Conservation (phyloP, 2,329 filamentous ascomycete genomes). For the Alternaria triticina region DNA sequence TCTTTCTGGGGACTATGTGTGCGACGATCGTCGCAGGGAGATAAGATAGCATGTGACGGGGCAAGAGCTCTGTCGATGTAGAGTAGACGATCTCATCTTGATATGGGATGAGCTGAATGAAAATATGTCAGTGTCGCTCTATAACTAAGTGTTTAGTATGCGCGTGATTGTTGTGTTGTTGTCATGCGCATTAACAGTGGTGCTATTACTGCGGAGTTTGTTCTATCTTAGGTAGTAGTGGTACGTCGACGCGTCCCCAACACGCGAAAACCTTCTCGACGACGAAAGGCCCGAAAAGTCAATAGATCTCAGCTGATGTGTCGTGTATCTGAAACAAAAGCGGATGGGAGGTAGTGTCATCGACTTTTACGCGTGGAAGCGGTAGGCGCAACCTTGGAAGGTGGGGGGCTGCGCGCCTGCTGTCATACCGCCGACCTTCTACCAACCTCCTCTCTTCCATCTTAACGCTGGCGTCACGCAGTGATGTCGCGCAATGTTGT, state of each 20-base stretch:
- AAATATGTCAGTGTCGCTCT: background rate
- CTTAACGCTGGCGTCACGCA: background rate
- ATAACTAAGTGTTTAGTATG: too few species aligned
- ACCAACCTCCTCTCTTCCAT: background rate
- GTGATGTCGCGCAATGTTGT: background rate
- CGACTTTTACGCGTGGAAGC: background rate
- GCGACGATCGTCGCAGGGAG: slow-evolving; percentile 1
- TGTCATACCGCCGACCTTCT: background rate
- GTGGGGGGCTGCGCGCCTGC: background rate
- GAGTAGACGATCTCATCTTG: background rate
- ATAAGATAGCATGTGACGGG: background rate
- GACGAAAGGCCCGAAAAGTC: background rate
- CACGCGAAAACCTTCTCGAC: background rate
- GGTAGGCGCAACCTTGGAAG: background rate
- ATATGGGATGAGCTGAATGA: background rate
- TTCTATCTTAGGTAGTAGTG: too few species aligned
- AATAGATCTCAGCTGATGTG: background rate
- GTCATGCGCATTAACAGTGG: too few species aligned
- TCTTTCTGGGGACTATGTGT: background rate
- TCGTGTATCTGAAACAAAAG: background rate
- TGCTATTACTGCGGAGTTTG: too few species aligned
- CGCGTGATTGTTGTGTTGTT: too few species aligned
- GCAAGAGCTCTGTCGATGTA: background rate
- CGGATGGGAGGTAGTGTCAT: background rate
- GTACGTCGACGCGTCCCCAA: too few species aligned